Evolutionary conservation across 306 rosid genomes (phyloP).

Genomic region (Castanospermum australe): DNA sequence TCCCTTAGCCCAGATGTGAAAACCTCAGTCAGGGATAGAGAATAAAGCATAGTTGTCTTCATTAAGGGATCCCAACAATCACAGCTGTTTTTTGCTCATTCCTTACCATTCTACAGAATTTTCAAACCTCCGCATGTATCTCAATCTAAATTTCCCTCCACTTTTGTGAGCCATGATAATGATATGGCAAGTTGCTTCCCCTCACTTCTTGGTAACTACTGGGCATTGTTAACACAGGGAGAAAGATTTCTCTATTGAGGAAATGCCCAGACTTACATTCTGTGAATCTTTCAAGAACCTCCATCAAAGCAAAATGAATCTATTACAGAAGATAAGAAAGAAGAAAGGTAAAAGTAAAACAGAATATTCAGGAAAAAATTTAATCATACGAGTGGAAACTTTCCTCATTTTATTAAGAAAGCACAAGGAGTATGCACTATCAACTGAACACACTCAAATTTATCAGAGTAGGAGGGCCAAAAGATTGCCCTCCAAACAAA

Average conservation of each 20-base stretch:
- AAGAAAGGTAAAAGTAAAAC: background rate
- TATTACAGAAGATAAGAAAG: background rate
- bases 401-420: slow-evolving; percentile 10
- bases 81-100: background rate
- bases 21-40: background rate
- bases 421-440: background rate
- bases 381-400: background rate
- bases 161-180: background rate
- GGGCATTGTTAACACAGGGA: background rate
- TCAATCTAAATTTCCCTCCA: background rate
- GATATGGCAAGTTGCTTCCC: background rate
- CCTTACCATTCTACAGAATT: background rate
- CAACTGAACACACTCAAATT: background rate
- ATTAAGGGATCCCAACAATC: background rate
- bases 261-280: background rate
- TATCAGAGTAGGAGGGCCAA: slow-evolving; percentile 20
- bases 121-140: background rate
- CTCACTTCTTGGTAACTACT: background rate
- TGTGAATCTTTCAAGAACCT: background rate
- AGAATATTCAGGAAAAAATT: background rate
- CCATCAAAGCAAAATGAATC: background rate
- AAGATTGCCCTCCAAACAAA: slow-evolving; percentile 32
- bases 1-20: background rate
- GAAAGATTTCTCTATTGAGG: background rate
- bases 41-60: background rate